Evolutionary conservation across 2,329 filamentous ascomycete genomes (phyloP), one percentile per base, ranked within the genome.

Genomic region (Colletotrichum lindemuthianum): DNA sequence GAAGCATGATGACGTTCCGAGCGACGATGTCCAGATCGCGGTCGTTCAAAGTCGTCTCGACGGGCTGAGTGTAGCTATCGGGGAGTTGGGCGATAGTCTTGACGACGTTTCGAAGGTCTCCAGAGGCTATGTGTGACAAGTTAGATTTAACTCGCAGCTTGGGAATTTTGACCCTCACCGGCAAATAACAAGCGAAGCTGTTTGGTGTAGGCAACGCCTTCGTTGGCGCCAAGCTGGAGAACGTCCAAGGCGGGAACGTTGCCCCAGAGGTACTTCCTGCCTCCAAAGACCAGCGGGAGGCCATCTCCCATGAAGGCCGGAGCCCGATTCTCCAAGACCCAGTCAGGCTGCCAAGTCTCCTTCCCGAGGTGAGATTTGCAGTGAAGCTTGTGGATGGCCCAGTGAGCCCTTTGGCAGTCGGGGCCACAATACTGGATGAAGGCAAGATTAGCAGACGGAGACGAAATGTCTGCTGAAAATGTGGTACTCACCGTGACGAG

Each of bases 31-130:
- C 65, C 8, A 76, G 66, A 12, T 81, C 75, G 4, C 6, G 13
- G 68, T 83, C 80, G 60, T 84, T 83, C 32, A 84, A 54, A 2
- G 71, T 67, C 1, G 76, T 59, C 0, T 69, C 55, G 36, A 78
- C 63, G 1, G 51, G 7, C 1, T 69, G 67, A 0, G 43, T 61
- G 58, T 75, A 79, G 0, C 32, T 64, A 4, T 48, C 41, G 0
- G 78, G 76, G 6, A 83, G 65, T 2, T 64, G 51, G 2, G 68
- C 69, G 3, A 82, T 65, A 0, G 80, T 77, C 67, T 77, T 78
- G 58, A 83, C 60, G 4, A 80, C 68, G 59, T 84, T 82, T 44
- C 80, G 72, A 6, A 78, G 58, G 63, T 83, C 79, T 7, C 78
- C 80, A 9, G 81, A 83, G 5, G 78, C 81, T 81, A 55, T 53